Evolutionary conservation across 179 eudicot genomes (phyloP).

Genomic region (Gypsophila paniculata): DNA sequence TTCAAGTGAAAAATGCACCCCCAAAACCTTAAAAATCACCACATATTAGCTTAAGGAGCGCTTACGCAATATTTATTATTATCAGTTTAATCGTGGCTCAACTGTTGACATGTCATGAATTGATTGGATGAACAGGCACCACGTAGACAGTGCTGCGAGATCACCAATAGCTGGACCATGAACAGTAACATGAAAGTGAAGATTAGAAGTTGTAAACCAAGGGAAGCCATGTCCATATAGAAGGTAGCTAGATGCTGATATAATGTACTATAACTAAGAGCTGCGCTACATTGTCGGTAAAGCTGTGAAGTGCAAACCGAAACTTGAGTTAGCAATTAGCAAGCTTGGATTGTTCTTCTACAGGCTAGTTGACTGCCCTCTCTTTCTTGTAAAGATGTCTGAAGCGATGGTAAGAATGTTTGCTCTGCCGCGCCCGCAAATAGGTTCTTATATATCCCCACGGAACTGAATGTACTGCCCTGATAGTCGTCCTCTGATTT

Average conservation of each 20-base stretch:
- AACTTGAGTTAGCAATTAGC: background rate
- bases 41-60: background rate
- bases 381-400: background rate
- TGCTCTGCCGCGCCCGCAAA: background rate
- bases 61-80: background rate
- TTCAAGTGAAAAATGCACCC: background rate
- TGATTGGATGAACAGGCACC: constrained; percentile 45
- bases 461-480: background rate
- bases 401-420: background rate
- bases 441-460: background rate
- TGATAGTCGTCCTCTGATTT: background rate
- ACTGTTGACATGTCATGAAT: constrained; percentile 8
- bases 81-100: background rate
- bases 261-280: background rate
- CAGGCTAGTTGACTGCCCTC: background rate
- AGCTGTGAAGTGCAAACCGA: background rate
- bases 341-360: background rate
- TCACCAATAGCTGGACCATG: constrained; percentile 31
- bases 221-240: constrained; percentile 47
- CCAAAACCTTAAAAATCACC: background rate
- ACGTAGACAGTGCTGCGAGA: constrained; percentile 64
- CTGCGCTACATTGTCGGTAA: background rate
- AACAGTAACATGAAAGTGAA: constrained; percentile 39
- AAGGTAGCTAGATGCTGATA: constrained; percentile 19
- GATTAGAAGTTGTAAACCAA: constrained; percentile 45